Base-by-base conservation (phyloP, 345 rosid genomes). In the Turnera subulata region DNA sequence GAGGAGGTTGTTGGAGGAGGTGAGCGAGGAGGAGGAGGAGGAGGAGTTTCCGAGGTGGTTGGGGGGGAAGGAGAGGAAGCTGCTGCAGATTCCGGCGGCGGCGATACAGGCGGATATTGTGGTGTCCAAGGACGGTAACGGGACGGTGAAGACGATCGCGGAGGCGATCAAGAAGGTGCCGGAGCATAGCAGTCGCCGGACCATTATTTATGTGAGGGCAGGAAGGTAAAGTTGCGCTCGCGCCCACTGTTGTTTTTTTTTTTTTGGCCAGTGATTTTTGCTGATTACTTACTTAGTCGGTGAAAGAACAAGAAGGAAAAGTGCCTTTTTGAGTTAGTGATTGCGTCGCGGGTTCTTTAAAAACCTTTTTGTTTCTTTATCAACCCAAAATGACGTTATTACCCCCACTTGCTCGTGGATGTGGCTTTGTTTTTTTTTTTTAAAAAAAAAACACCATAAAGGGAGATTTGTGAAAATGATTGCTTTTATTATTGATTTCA, bases 161-260 rank as follows among this genome's bases (percentile, higher is more conserved):
- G 96, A 85, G 69, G 99, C 99, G 38, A 87, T 93, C 63, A 93
- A 93, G 77, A 84, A 74, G 66, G 95, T 83, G 62, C 96, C 97
- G 33, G 84, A 87, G 69, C 43, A 72, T 43, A 88, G 90, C 29
- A 53, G 35, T 32, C 86, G 87, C 66, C 88, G 99, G 57, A 78
- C 72, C 26, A 75, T 93, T 32, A 93, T 93, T 59, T 87, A 87
- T 74, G 95, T 93, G 51, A 82, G 55, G 71, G 97, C 99, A 62
- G 99, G 99, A 69, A 87, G 89, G 99, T 93, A 81, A 72, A 65
- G 11, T 63, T 5, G 0, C 14, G 13, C 40, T 35, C 39, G 6
- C n/a, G n/a, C n/a, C n/a, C n/a, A n/a, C n/a, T n/a, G n/a, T n/a
- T n/a, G n/a, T n/a, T n/a, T n/a, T n/a, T n/a, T n/a, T n/a, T n/a